Evolutionary conservation across 2,329 filamentous ascomycete genomes (phyloP).

Genomic region (Paraconiothyrium brasiliense): DNA sequence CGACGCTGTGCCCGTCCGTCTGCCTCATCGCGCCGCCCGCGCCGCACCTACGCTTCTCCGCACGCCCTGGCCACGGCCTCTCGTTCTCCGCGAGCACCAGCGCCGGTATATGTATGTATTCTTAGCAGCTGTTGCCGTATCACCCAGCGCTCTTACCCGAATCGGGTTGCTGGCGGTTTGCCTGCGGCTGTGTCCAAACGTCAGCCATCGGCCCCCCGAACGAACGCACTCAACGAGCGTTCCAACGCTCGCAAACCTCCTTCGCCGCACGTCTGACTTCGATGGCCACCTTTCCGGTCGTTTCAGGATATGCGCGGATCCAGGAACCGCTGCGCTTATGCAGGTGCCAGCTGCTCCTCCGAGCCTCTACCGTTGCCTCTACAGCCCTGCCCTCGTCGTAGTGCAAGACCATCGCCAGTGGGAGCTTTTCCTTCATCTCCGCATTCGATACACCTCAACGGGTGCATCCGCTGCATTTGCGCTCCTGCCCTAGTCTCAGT

Average conservation of each 20-base stretch:
- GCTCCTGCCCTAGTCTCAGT: conserved; percentile 22
- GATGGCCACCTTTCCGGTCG: conserved; percentile 12
- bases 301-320: conserved; percentile 10
- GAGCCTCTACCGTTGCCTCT: neutral
- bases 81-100: conserved; percentile 19
- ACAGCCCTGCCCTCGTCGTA: conserved; percentile 14
- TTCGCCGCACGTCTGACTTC: conserved; percentile 15
- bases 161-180: conserved; percentile 33
- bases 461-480: conserved; percentile 24
- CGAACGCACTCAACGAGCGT: conserved; percentile 27
- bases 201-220: conserved; percentile 37
- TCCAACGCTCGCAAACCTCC: conserved; percentile 24
- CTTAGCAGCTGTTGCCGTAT: conserved; percentile 50
- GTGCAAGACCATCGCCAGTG: conserved; percentile 17
- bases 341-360: conserved; percentile 17
- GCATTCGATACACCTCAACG: conserved; percentile 22
- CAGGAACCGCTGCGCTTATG: conserved; percentile 22
- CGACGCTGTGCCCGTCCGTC: neutral
- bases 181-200: conserved; percentile 45
- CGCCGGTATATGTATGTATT: conserved; percentile 35
- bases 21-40: conserved; percentile 8
- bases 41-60: neutral
- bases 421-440: conserved; percentile 26
- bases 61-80: neutral
- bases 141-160: conserved; percentile 34